Percentiles rank a stretch among this genome's conserved stretches.
Conservation (phyloP, 805 yeast genomes). For the Monosporozyma servazzii region DNA sequence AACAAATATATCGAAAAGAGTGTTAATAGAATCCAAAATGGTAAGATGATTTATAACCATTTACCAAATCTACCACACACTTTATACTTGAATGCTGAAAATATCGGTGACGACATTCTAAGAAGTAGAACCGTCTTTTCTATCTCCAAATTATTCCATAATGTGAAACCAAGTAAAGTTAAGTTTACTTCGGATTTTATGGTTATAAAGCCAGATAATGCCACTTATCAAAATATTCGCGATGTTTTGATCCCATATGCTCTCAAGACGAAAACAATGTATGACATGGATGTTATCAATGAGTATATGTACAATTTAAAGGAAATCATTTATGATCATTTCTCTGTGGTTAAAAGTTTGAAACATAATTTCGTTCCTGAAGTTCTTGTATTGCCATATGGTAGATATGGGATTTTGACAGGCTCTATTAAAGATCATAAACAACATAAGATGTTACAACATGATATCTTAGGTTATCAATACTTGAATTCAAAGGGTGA, state of each 20-base stretch:
- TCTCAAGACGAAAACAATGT: constrained; percentile 12
- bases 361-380: constrained; percentile 17
- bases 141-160: constrained; percentile 15
- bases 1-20: constrained; percentile 19
- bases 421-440: constrained; percentile 20
- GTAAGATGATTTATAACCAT: constrained; percentile 29
- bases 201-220: constrained; percentile 46
- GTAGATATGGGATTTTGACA: constrained; percentile 24
- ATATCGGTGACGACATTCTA: constrained; percentile 26
- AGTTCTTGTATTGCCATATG: constrained; percentile 26
- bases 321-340: constrained; percentile 22
- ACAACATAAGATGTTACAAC: constrained; percentile 18
- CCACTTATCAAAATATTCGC: constrained; percentile 19
- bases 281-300: constrained; percentile 27
- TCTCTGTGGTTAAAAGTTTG: constrained; percentile 22
- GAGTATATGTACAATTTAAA: constrained; percentile 22
- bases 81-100: constrained; percentile 17
- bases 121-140: constrained; percentile 15
- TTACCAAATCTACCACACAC: constrained; percentile 31
- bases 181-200: constrained; percentile 40
- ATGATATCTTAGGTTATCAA: constrained; percentile 25
- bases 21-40: constrained; percentile 13
- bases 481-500: constrained; percentile 14
- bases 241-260: constrained; percentile 16
- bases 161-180: constrained; percentile 21